These are phyloP conservation scores for Lentinula lateritia DNA, from an alignment of 768 basidiomycete genomes.

Conservation along the genomic window DNA sequence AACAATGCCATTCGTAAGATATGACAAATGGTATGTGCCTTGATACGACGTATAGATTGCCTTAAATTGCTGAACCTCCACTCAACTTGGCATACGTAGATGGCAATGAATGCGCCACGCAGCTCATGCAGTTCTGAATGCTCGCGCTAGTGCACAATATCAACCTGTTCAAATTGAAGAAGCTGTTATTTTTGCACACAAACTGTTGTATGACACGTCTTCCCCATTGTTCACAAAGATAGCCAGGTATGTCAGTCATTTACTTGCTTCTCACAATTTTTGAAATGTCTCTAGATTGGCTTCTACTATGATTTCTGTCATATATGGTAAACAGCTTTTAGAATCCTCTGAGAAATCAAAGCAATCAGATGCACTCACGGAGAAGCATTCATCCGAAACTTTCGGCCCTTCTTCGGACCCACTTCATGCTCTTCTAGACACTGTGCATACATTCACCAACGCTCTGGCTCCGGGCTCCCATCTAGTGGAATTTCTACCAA, in stretches of 20 bases:
- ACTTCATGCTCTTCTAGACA: not conserved
- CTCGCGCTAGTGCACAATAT: not conserved
- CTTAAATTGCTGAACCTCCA: not conserved
- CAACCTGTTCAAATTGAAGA: not conserved
- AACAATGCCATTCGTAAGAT: not conserved
- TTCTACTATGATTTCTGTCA: not conserved
- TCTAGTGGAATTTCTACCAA: not conserved
- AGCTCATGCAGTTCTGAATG: not conserved
- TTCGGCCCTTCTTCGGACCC: not conserved
- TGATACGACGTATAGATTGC: not conserved
- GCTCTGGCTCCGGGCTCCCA: not conserved
- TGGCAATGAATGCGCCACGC: constrained; percentile 1
- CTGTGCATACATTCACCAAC: not conserved
- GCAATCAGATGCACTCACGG: too few species aligned
- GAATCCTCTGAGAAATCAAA: not conserved
- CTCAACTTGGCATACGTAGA: not conserved
- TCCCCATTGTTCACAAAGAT: not conserved
- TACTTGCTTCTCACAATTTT: not conserved
- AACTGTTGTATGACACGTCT: not conserved
- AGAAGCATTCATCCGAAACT: too few species aligned
- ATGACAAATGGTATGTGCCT: not conserved
- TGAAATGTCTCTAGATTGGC: not conserved
- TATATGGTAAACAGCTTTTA: not conserved
- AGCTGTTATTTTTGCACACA: not conserved
- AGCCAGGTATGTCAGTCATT: too few species aligned